These are phyloP conservation scores for Saccharum officinarum DNA, from an alignment of 176 grass and related monocot species.

Conservation along the genomic window DNA sequence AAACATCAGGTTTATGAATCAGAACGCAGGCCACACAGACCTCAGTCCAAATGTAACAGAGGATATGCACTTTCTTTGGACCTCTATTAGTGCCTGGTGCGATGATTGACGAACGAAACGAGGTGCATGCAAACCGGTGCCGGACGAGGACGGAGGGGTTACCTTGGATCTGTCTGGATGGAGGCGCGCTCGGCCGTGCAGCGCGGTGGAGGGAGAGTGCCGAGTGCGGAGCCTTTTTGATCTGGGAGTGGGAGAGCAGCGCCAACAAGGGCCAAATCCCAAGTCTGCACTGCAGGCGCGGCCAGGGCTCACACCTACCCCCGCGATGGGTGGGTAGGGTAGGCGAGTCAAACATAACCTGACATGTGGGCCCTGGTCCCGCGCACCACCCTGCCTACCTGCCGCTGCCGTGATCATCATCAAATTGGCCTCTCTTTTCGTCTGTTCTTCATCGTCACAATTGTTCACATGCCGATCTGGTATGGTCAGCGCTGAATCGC, in stretches of 20 bases:
- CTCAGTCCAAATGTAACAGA: not conserved
- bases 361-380: not conserved
- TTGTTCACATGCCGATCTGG: not conserved
- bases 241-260: not conserved
- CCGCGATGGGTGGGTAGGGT: not conserved
- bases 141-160: not conserved
- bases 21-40: not conserved
- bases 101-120: not conserved
- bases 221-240: not conserved
- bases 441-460: not conserved
- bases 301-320: not conserved
- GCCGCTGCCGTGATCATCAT: not conserved
- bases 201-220: not conserved
- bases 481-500: not conserved
- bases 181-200: not conserved
- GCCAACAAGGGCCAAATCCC: not conserved
- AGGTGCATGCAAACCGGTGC: not conserved
- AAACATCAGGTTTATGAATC: not conserved
- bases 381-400: not conserved
- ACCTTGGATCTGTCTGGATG: slow-evolving; percentile 36
- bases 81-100: not conserved
- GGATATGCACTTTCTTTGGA: not conserved
- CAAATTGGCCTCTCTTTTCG: not conserved
- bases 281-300: not conserved
- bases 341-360: not conserved